Evolutionary conservation across 768 basidiomycete species (phyloP).

Genomic region (Serpula lacrymans): DNA sequence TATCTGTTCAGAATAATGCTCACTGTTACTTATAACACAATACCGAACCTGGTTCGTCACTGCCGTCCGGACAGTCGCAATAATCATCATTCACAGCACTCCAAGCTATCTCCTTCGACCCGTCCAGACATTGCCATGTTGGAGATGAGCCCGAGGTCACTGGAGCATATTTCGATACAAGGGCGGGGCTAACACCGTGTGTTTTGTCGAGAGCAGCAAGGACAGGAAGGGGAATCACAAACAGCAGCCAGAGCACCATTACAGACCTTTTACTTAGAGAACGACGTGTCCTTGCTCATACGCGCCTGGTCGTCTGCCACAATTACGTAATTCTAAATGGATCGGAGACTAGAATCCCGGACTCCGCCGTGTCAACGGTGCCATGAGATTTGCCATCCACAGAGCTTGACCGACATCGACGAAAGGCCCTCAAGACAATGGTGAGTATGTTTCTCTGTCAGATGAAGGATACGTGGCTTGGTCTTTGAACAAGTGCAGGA

Average conservation of each 20-base stretch:
- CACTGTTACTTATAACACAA: conserved; percentile 4
- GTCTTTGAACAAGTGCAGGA: background rate
- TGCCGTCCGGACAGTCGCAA: conserved; percentile 93
- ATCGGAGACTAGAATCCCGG: conserved; percentile 21
- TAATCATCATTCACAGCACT: conserved; percentile 88
- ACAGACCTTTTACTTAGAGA: background rate
- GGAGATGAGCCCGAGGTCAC: conserved; percentile 38
- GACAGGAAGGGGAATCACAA: conserved; percentile 33
- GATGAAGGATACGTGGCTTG: background rate
- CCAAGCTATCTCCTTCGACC: conserved; percentile 75
- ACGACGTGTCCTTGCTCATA: background rate
- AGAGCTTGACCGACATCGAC: conserved; percentile 20
- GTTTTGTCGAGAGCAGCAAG: conserved; percentile 46
- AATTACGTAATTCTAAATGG: conserved; percentile 21
- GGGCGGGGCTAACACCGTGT: conserved; percentile 54
- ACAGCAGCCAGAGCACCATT: conserved; percentile 53
- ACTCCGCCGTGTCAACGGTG: conserved; percentile 11
- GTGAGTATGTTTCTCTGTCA: conserved; percentile 18
- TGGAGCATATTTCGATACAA: conserved; percentile 55
- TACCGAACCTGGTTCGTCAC: conserved; percentile 82
- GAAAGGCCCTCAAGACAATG: conserved; percentile 23
- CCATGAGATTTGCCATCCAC: background rate
- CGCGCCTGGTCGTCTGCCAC: background rate
- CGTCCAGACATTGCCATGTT: conserved; percentile 79
- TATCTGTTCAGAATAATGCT: conserved; percentile 2